These are phyloP conservation scores for Ambrosia artemisiifolia DNA, from an alignment of 129 eudicot genomes.

Conservation along the genomic window DNA sequence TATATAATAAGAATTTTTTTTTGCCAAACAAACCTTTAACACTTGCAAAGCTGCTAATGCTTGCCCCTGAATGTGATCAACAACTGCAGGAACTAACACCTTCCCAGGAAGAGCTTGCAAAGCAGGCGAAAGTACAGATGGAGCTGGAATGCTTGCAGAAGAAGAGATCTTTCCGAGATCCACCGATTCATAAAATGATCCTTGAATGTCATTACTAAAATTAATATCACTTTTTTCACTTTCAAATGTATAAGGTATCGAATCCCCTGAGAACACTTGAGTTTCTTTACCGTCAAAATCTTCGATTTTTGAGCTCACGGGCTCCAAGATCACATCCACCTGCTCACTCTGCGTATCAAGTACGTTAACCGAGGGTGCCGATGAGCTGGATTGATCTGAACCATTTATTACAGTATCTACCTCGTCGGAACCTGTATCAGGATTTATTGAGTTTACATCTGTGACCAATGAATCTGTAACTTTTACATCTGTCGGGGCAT, in stretches of 20 bases:
- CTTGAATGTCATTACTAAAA: conserved; percentile 30
- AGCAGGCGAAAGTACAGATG: conserved; percentile 77
- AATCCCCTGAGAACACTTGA: conserved; percentile 34
- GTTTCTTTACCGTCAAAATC: conserved; percentile 28
- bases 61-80: conserved; percentile 89
- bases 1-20: background rate
- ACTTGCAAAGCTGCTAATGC: conserved; percentile 93
- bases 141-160: conserved; percentile 85
- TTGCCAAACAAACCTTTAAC: conserved; percentile 54
- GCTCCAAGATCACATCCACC: conserved; percentile 31
- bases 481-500: conserved; percentile 14
- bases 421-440: conserved; percentile 32
- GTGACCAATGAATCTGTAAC: conserved; percentile 17
- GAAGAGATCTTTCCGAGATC: conserved; percentile 44
- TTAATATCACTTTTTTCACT: conserved; percentile 35
- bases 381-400: conserved; percentile 26
- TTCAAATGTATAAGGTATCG: conserved; percentile 36
- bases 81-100: conserved; percentile 84
- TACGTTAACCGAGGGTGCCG: conserved; percentile 22
- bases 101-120: conserved; percentile 67
- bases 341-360: conserved; percentile 26
- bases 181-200: conserved; percentile 42
- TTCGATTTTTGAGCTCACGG: conserved; percentile 28
- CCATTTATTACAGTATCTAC: conserved; percentile 30
- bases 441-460: conserved; percentile 24